Percentiles rank a stretch among this genome's conserved stretches.
Conservation (phyloP, 371 early-diverging fungal species). For the Mucor ambiguus region DNA sequence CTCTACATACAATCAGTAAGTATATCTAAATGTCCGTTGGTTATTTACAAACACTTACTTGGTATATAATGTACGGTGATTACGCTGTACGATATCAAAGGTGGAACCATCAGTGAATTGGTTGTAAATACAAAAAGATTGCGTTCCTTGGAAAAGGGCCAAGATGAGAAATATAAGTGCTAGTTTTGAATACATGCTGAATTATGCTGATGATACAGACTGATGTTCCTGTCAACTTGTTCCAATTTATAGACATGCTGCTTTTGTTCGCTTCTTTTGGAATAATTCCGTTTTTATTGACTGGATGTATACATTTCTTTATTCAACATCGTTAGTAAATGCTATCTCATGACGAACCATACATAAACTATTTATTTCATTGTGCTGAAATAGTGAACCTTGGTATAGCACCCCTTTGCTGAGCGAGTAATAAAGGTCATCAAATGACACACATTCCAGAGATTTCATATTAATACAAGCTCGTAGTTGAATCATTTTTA, state of each 20-base stretch:
- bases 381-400: too few species aligned
- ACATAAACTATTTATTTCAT: too few species aligned
- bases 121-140: slow-evolving; percentile 17
- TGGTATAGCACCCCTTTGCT: too few species aligned
- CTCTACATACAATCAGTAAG: background rate
- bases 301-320: background rate
- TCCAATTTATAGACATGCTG: background rate
- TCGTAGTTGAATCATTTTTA: too few species aligned
- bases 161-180: background rate
- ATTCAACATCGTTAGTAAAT: too few species aligned
- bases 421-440: too few species aligned
- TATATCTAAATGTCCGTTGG: too few species aligned
- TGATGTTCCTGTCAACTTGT: background rate
- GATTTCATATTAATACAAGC: too few species aligned
- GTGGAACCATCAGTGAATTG: background rate
- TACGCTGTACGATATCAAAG: background rate
- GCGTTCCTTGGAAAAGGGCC: background rate
- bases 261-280: slow-evolving; percentile 4
- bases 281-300: background rate
- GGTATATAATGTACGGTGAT: background rate
- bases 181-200: background rate
- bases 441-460: too few species aligned
- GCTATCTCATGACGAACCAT: background rate
- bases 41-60: background rate
- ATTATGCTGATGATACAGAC: background rate